Conservation (phyloP, 345 rosid species). For the Toxicodendron radicans region DNA sequence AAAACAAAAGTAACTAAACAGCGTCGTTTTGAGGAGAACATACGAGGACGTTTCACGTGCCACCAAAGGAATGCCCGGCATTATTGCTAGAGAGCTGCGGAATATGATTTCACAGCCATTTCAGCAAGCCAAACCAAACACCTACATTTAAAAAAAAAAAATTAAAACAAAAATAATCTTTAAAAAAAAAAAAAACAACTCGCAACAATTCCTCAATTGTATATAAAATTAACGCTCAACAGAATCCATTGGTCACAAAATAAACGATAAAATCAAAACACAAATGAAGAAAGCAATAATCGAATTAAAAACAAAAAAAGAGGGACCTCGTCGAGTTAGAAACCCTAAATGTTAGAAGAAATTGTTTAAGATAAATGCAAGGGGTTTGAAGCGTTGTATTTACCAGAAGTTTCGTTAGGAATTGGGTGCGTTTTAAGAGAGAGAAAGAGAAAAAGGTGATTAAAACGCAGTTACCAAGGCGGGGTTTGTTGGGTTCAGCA, state of each 20-base stretch:
- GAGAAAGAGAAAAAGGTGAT: neutral
- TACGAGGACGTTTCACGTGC: conserved; percentile 83
- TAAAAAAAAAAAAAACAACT: neutral
- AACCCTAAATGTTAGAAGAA: neutral
- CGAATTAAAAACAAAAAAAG: neutral
- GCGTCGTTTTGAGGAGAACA: conserved; percentile 20
- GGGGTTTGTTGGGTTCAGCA: conserved; percentile 3
- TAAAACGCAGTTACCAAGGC: conserved; percentile 1
- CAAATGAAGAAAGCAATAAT: neutral
- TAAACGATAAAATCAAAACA: neutral
- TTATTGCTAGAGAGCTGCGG: conserved; percentile 44
- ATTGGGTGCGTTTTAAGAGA: neutral
- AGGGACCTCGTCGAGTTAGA: neutral
- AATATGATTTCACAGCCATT: conserved; percentile 37
- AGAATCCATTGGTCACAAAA: neutral
- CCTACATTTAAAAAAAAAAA: neutral
- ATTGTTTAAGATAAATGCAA: neutral
- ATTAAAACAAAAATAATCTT: neutral
- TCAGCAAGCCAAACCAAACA: conserved; percentile 7
- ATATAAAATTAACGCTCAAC: neutral
- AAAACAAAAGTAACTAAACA: conserved; percentile 10
- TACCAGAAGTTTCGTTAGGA: neutral
- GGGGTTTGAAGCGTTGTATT: neutral
- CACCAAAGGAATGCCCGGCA: conserved; percentile 93
- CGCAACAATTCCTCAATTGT: neutral